These are phyloP conservation scores for Neurospora sp. DNA, from an alignment of 495 filamentous ascomycete species.

Conservation along the genomic window DNA sequence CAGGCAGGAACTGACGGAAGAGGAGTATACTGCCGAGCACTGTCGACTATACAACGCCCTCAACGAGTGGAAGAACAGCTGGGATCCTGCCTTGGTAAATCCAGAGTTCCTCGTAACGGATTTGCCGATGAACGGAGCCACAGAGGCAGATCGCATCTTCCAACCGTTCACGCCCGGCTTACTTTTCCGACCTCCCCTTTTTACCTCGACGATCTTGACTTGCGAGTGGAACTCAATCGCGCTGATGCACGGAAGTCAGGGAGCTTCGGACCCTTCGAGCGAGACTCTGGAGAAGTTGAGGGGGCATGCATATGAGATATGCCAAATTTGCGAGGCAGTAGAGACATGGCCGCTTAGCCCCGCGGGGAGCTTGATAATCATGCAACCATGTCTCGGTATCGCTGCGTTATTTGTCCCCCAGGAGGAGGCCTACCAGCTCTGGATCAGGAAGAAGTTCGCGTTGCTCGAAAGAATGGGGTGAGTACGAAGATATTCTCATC, in stretches of 20 bases:
- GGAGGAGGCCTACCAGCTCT: slow-evolving; percentile 64
- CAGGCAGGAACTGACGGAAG: slow-evolving; percentile 49
- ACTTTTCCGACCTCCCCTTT: slow-evolving; percentile 59
- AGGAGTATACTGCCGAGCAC: slow-evolving; percentile 56
- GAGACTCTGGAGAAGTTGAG: slow-evolving; percentile 44
- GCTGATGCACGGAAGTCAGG: slow-evolving; percentile 71
- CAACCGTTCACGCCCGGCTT: slow-evolving; percentile 59
- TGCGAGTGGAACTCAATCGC: slow-evolving; percentile 70
- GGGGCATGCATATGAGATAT: slow-evolving; percentile 55
- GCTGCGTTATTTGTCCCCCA: slow-evolving; percentile 67
- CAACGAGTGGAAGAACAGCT: slow-evolving; percentile 42
- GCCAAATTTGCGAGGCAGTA: slow-evolving; percentile 68
- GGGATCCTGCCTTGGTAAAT: slow-evolving; percentile 50
- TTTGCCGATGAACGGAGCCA: slow-evolving; percentile 38
- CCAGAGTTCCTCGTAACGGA: slow-evolving; percentile 47
- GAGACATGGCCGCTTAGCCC: slow-evolving; percentile 61
- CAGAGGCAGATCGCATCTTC: slow-evolving; percentile 55
- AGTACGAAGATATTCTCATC: slow-evolving; percentile 21
- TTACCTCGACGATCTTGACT: slow-evolving; percentile 57
- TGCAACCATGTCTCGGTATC: slow-evolving; percentile 69
- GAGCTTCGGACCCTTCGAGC: slow-evolving; percentile 41
- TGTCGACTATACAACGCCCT: slow-evolving; percentile 44
- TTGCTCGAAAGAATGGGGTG: slow-evolving; percentile 75
- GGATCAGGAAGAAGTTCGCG: slow-evolving; percentile 72
- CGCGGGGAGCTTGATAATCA: slow-evolving; percentile 55